Evolutionary conservation across 495 filamentous ascomycete species (phyloP), one percentile per base, ranked within the genome.

Genomic region (Physcia stellaris): DNA sequence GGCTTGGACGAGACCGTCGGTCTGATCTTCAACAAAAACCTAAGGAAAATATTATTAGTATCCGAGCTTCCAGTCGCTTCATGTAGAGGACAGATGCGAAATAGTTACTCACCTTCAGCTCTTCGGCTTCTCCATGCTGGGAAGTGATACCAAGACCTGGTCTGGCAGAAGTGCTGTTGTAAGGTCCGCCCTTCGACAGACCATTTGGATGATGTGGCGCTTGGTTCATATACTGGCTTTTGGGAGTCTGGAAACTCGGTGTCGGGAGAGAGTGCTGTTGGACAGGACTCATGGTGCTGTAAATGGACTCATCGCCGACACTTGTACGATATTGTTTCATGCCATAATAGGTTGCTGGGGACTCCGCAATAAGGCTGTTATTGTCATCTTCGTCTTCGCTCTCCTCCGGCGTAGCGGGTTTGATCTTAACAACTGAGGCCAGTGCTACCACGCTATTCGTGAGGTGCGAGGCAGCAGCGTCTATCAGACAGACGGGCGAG

Each of bases 391-490:
- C 82, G 15, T 83, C 79, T 31, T 88, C 79, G 13, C 84, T 53
- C 46, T 90, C 85, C 22, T 76, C 76, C 0, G 64, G 66, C 4
- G 78, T 71, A 1, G 83, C 87, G 6, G 80, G 65, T 12, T 80
- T 70, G 42, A 98, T 81, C 60, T 94, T 94, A 45, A 85, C 86
- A 7, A 73, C 61, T 32, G 79, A 78, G 22, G 94, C 62, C 13
- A 95, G 63, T 45, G 94, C 90, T 16, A 98, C 79, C 5, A 95
- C 70, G 2, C 84, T 77, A 4, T 82, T 75, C 7, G 80, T 80
- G 17, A 98, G 63, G 60, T 98, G 86, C 11, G 83, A 88, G n/a
- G 87, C 88, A 6, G 90, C 90, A 9, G 90, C 90, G 60, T 98
- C 90, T 12, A 98, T 65, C 16, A 98, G 60, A 2, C 84, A 92